Evolutionary conservation across 1,284 basidiomycete genomes (phyloP), one percentile per base, ranked within the genome.

Genomic region (Austroboletus rostrupii): DNA sequence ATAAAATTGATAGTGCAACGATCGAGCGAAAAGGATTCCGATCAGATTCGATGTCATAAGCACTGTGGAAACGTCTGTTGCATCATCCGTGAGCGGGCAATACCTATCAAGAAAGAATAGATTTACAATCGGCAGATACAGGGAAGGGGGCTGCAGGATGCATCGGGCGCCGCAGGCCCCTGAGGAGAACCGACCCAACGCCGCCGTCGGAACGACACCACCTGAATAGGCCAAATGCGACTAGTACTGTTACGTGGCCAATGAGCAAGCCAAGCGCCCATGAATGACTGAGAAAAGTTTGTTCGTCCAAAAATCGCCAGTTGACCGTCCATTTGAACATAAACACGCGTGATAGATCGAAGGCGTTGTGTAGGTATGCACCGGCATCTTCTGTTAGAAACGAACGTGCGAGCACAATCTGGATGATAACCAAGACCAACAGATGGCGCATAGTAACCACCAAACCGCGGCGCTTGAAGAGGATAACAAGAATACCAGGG

Each of bases 251-350:
- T 5, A 82, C 65, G 61, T 99, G 96, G 10, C 77, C 78, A 5
- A 77, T 55, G 7, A 98, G 72, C 17, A 99, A 74, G 0, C 71
- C 66, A 33, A 66, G 72, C 0, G 92, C 83, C 70, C 88, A 90
- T 19, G 58, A 60, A 3, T 69, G 65, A 52, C 81, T 86, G 40
- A 92, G 68, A 70, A 99, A 99, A 0, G 70, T 73, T 13, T 80
- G 71, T 64, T 95, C 90, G 20, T 78, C 70, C 2, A 99, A 58
- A 61, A 97, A 90, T 32, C 92, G 80, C 95, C 97, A 99, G 65
- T 99, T 99, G 54, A 98, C 95, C 0, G 96, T 98, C 96, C 96
- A 99, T 65, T 91, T 85, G 72, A 91, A 97, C 33, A 97, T 71
- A 72, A 99, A 99, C 13, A 84, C 78, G 13, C 97, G 84, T 2